phyloP scores from a whole-genome alignment of 768 basidiomycete species.

The Lentinula raphanica region DNA sequence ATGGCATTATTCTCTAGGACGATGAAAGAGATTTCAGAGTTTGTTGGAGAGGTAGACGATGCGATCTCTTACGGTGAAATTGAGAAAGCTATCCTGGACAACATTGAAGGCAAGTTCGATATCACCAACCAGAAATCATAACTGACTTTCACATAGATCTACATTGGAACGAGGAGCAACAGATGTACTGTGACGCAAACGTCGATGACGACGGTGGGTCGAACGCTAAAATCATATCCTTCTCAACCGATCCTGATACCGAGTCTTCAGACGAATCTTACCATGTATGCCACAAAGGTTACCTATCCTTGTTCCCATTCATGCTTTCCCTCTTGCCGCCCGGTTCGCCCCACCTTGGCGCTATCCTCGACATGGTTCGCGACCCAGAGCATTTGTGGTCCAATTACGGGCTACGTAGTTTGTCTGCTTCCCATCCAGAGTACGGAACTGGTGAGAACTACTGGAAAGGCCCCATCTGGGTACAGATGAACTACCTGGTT shows the following conservation, averaged over 20 bases:
- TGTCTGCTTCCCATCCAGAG: constrained; percentile 83
- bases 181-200: constrained; percentile 92
- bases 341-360: constrained; percentile 71
- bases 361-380: constrained; percentile 74
- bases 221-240: not conserved
- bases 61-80: constrained; percentile 68
- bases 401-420: constrained; percentile 79
- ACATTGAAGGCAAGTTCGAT: constrained; percentile 68
- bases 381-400: constrained; percentile 91
- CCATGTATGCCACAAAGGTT: constrained; percentile 87
- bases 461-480: constrained; percentile 96
- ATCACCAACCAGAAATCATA: not conserved
- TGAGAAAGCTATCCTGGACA: constrained; percentile 74
- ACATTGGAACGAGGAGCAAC: constrained; percentile 84
- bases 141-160: constrained; percentile 48
- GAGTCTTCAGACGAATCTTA: constrained; percentile 73
- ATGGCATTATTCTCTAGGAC: constrained; percentile 94
- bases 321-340: constrained; percentile 75
- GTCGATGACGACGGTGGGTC: constrained; percentile 76
- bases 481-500: constrained; percentile 95
- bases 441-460: constrained; percentile 95
- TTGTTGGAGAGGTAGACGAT: constrained; percentile 84
- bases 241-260: not conserved
- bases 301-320: constrained; percentile 92
- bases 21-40: constrained; percentile 86